Percentiles rank a stretch among this genome's conserved stretches.
Conservation (phyloP, 1,284 basidiomycete species). For the Rhizopogon parksii region DNA sequence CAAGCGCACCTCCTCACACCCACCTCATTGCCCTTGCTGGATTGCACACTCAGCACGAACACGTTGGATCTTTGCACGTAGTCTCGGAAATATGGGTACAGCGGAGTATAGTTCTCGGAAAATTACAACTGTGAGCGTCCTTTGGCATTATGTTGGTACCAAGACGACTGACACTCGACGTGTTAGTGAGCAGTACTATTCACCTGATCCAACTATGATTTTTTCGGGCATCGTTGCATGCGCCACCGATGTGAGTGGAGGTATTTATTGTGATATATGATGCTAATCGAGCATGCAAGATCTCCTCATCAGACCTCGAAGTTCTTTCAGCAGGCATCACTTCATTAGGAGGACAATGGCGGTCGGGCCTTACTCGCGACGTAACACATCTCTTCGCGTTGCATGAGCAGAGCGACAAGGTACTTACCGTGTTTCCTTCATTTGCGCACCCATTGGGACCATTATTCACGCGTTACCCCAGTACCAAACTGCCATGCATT, state of each 20-base stretch:
- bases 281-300: constrained; percentile 26
- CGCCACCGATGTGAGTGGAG: constrained; percentile 48
- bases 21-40: constrained; percentile 30
- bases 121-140: constrained; percentile 47
- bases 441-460: background rate
- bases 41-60: constrained; percentile 16
- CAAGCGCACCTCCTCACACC: constrained; percentile 32
- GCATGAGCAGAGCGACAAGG: constrained; percentile 41
- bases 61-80: constrained; percentile 21
- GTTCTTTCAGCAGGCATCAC: constrained; percentile 67
- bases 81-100: constrained; percentile 67
- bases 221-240: constrained; percentile 79
- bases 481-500: constrained; percentile 58
- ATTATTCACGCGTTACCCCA: background rate
- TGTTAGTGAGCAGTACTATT: constrained; percentile 53
- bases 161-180: background rate
- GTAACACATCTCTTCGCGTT: constrained; percentile 80
- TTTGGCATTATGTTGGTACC: background rate
- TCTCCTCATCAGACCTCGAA: constrained; percentile 61
- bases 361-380: constrained; percentile 68
- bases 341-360: constrained; percentile 79
- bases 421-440: constrained; percentile 1
- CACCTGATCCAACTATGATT: constrained; percentile 66
- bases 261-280: background rate
- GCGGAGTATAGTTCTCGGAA: constrained; percentile 50